These are phyloP conservation scores for Colletotrichum liriopes DNA, from an alignment of 2,329 filamentous ascomycete genomes.

Conservation along the genomic window DNA sequence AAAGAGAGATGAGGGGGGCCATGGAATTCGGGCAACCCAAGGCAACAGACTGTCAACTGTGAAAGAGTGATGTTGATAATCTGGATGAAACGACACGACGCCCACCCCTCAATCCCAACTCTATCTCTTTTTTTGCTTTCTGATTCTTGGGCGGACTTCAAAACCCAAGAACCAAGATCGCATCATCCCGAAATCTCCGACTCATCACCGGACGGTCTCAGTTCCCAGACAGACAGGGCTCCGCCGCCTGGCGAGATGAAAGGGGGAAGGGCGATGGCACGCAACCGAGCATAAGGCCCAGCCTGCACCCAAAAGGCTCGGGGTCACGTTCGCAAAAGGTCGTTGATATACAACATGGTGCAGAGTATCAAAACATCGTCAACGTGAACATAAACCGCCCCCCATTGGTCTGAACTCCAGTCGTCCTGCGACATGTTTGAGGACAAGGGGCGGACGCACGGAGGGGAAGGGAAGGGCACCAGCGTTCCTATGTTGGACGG, in stretches of 20 bases:
- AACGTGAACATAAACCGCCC: too few relatives aligned
- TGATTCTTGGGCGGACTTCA: not conserved
- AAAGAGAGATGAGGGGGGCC: not conserved
- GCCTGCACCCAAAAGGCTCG: not conserved
- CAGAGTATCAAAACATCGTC: not conserved
- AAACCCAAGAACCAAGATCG: not conserved
- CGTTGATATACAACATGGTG: not conserved
- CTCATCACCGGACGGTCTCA: not conserved
- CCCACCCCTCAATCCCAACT: slow-evolving; percentile 5
- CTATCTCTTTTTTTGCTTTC: not conserved
- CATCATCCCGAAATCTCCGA: slow-evolving; percentile 6
- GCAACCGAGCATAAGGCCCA: not conserved
- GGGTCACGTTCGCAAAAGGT: not conserved
- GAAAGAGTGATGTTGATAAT: not conserved
- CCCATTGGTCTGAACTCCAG: not conserved
- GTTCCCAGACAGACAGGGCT: not conserved
- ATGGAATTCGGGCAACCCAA: not conserved
- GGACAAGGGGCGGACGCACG: not conserved
- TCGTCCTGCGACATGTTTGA: slow-evolving; percentile 37
- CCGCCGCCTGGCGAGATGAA: not conserved
- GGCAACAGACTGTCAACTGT: not conserved
- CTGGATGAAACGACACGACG: slow-evolving; percentile 7
- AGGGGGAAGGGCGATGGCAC: not conserved
- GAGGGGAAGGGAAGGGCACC: not conserved
- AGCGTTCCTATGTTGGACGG: not conserved